Base-by-base conservation (phyloP, 192 early-diverging fungal species). In the Jimgerdemannia lactiflua region DNA sequence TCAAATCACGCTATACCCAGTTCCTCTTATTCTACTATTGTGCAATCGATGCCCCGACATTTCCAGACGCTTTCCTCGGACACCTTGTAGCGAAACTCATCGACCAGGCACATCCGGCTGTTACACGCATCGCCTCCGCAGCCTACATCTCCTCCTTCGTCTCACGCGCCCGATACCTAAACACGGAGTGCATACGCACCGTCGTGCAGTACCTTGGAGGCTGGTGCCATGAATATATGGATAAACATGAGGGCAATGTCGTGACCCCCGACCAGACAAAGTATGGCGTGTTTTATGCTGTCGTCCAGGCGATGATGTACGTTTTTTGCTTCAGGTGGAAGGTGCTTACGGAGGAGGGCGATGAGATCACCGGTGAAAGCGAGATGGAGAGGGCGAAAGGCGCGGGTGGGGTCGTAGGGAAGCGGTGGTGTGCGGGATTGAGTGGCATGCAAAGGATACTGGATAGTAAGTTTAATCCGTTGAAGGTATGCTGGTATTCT, bases 321-420 rank as follows among this genome's bases (percentile, higher is more conserved):
- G 88, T 96, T 11, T 98, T 97, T 74, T 97, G 96, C 82, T 99
- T 97, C 82, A 89, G 95, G 7, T 98, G 97, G 96, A 89, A 88
- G 71, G 89, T 95, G 72, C 78, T 99, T 54, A 86, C 84, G 67
- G 86, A 82, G 3, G 72, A n/a, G 43, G 80, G 69, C 20, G 43
- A 43, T 11, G 14, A 54, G 20, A 74, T 70, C 44, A 77, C 72
- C 64, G 77, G 78, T 77, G n/a, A 75, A 79, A 42, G 78, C 80
- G 39, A 79, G 78, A 6, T 59, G 49, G 49, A 59, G 49, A 59
- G 14, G 14, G 8, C 2, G 49, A 59, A 59, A 59, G 14, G 6
- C 49, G 78, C 75, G 10, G 82, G 82, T 67, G 65, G 68, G 70
- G 11, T 39, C 42, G 70, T 78, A 73, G 81, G 66, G 74, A 80